Base-by-base conservation (phyloP, 148 eudicot genomes). In the Arbutus unedo region DNA sequence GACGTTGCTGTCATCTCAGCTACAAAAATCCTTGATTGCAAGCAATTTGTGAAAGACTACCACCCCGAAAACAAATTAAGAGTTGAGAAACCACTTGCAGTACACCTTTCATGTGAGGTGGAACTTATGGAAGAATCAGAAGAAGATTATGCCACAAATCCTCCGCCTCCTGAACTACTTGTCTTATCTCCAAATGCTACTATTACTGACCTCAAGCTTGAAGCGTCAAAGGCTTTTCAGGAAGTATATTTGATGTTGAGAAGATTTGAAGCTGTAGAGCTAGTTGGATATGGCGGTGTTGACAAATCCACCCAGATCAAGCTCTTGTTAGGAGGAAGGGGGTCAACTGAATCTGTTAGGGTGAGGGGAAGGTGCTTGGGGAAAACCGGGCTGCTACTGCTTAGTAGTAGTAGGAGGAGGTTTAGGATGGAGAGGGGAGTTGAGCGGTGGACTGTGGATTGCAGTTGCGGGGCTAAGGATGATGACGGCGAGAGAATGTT, bases 401-500 rank as follows among this genome's bases (percentile, higher is more conserved):
- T 66, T 41, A 66, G 44, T 31, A 66, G 31, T 66, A 66, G 71
- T 66, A 66, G 71, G 44, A 82, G 86, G 47, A 84, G 88, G 77
- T 95, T 88, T 56, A 85, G 92, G 67, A 89, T 87, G 95, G 98
- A 95, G 82, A 86, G 98, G 83, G 98, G 98, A 56, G 11, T 90
- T 0, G 98, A 95, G 89, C 82, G 91, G n/a, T 95, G 98, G 98
- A 92, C 92, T 0, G 96, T 95, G 45, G 96, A 95, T 11, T 95
- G 98, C 82, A 60, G 85, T 41, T 95, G 98, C 79, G 98, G 98
- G 14, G 98, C 98, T 21, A 89, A 82, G 81, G 98, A 93, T 81
- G 98, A 95, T 59, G 98, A 95, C 45, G 98, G 98, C 0, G 98
- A 95, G 90, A 88, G 98, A 53, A 95, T 95, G 98, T 74, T 93